phyloP scores from a whole-genome alignment of 2,329 filamentous ascomycete species.

The Monosporascus cannonballus region DNA sequence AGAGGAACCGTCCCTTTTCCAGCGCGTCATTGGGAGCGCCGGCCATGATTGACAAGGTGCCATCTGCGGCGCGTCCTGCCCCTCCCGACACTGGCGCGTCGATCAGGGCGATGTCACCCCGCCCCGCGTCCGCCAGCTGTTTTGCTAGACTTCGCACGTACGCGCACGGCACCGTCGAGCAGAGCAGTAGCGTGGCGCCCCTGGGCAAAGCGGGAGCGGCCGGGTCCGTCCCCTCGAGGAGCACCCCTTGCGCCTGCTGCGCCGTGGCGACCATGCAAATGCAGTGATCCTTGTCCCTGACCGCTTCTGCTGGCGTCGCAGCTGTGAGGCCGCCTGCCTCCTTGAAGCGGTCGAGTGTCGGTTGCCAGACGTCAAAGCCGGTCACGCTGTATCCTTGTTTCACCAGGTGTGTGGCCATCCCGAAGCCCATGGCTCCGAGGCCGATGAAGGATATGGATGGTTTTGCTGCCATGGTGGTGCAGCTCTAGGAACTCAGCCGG shows the following conservation, averaged over 20 bases:
- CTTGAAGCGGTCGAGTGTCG: slow-evolving; percentile 60
- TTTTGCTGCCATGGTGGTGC: slow-evolving; percentile 25
- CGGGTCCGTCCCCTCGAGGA: slow-evolving; percentile 53
- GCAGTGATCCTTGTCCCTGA: slow-evolving; percentile 52
- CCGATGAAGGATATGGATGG: slow-evolving; percentile 59
- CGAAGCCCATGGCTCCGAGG: slow-evolving; percentile 76
- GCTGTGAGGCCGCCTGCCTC: slow-evolving; percentile 55
- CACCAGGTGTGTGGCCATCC: slow-evolving; percentile 71
- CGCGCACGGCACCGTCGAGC: slow-evolving; percentile 63
- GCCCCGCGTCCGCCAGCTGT: slow-evolving; percentile 47
- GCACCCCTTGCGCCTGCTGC: slow-evolving; percentile 58
- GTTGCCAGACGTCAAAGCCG: slow-evolving; percentile 65
- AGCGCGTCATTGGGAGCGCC: slow-evolving; percentile 53
- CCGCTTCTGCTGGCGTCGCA: slow-evolving; percentile 55
- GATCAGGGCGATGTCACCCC: slow-evolving; percentile 60
- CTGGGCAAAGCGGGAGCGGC: slow-evolving; percentile 44
- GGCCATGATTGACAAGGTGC: slow-evolving; percentile 71
- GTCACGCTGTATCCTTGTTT: slow-evolving; percentile 60
- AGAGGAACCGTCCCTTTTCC: slow-evolving; percentile 48
- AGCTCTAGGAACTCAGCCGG: neutral
- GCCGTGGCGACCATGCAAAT: slow-evolving; percentile 74
- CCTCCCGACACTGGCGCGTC: slow-evolving; percentile 71
- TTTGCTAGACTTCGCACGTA: slow-evolving; percentile 57
- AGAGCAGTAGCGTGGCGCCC: slow-evolving; percentile 57
- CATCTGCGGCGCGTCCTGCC: slow-evolving; percentile 60